Evolutionary conservation across 2,329 filamentous ascomycete genomes (phyloP).

Genomic region (Diaporthe helianthi): DNA sequence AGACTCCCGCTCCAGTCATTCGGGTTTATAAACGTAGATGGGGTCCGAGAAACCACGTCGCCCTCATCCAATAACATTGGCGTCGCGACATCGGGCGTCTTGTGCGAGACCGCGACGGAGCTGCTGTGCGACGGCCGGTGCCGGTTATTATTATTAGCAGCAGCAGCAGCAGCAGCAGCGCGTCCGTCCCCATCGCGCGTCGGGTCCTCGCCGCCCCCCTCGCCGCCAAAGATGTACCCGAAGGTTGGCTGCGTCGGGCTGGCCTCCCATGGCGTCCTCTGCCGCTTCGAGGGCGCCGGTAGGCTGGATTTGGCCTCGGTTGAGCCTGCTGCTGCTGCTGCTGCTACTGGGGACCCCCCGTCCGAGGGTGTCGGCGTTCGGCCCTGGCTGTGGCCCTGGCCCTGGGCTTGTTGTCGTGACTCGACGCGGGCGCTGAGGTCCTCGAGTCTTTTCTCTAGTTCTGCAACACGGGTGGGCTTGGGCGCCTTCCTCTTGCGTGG

Average conservation of each 20-base stretch:
- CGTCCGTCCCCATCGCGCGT: neutral
- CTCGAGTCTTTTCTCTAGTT: constrained; percentile 58
- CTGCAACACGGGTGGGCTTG: constrained; percentile 56
- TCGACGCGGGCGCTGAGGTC: constrained; percentile 56
- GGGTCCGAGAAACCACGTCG: neutral
- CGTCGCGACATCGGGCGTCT: constrained; percentile 7
- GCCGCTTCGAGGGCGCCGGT: neutral
- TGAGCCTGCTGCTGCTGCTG: neutral
- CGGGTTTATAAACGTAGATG: neutral
- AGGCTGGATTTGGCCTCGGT: neutral
- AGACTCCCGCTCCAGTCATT: neutral
- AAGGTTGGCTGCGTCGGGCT: neutral
- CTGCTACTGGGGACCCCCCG: neutral
- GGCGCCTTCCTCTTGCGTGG: constrained; percentile 54
- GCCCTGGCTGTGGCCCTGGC: constrained; percentile 26
- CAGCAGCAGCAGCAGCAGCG: too few species aligned
- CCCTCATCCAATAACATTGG: neutral
- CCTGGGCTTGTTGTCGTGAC: constrained; percentile 32
- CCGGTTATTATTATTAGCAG: neutral
- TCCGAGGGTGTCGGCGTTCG: constrained; percentile 37
- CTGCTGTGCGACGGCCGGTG: neutral
- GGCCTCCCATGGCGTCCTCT: neutral
- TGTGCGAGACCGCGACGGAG: neutral
- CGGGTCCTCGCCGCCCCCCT: neutral
- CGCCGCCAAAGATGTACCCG: constrained; percentile 4